These are phyloP conservation scores for Nakazawaea wyomingensis DNA, from an alignment of 805 yeast genomes.

Conservation along the genomic window DNA sequence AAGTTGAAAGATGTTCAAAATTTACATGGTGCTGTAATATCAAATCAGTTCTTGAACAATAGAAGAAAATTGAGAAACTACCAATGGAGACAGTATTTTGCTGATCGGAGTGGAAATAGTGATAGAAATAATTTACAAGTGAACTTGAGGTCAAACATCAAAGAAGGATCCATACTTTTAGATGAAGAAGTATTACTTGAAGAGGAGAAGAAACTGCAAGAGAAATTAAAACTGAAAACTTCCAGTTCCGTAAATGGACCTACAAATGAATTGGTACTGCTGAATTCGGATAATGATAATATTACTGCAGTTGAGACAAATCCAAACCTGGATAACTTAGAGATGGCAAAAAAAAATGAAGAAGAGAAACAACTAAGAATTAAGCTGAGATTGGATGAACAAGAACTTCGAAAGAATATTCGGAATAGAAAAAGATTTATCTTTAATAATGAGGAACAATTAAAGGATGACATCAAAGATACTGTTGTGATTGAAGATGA, in stretches of 20 bases:
- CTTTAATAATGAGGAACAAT: conserved; percentile 1
- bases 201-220: conserved; percentile 4
- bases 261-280: not conserved
- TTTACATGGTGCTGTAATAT: conserved; percentile 41
- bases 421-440: conserved; percentile 10
- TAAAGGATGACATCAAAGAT: conserved; percentile 5
- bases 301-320: not conserved
- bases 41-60: conserved; percentile 38
- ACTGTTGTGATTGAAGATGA: conserved; percentile 11
- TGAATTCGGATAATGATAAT: not conserved
- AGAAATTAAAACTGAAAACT: not conserved
- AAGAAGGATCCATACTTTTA: conserved; percentile 12
- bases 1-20: conserved; percentile 43
- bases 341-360: not conserved
- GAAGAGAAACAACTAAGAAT: conserved; percentile 4
- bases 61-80: conserved; percentile 35
- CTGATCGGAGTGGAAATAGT: conserved; percentile 32
- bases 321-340: not conserved
- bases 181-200: conserved; percentile 10
- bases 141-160: conserved; percentile 26
- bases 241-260: not conserved
- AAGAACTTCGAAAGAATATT: conserved; percentile 4
- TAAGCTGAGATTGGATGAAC: conserved; percentile 4
- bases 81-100: conserved; percentile 48
- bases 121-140: conserved; percentile 5